Conservation (phyloP, 768 basidiomycete species). For the Leccinum ochraceum region DNA sequence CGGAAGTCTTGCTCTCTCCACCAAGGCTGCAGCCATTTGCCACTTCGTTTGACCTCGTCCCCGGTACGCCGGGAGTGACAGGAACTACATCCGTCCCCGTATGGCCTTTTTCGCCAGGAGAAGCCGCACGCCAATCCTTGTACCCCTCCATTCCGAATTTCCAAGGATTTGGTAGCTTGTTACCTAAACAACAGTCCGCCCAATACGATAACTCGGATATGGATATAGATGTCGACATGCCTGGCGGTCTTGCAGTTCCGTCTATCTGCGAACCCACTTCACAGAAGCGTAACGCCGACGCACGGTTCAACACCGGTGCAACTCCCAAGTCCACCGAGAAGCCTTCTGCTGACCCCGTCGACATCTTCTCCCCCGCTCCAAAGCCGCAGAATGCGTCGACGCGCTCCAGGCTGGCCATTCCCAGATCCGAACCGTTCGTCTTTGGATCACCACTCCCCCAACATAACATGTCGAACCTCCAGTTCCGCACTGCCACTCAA, state of each 20-base stretch:
- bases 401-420: conserved; percentile 25
- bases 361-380: conserved; percentile 44
- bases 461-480: conserved; percentile 59
- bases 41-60: conserved; percentile 67
- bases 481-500: conserved; percentile 67
- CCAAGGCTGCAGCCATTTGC: conserved; percentile 67
- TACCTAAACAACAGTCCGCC: conserved; percentile 20
- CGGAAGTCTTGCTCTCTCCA: conserved; percentile 41
- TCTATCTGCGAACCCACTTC: conserved; percentile 24
- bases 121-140: conserved; percentile 28
- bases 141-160: conserved; percentile 43
- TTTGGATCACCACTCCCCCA: conserved; percentile 77
- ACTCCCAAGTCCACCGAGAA: conserved; percentile 30
- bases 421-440: conserved; percentile 54
- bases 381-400: conserved; percentile 19
- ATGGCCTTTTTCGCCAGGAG: conserved; percentile 44
- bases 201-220: conserved; percentile 33
- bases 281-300: conserved; percentile 9
- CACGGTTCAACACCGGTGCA: conserved; percentile 24
- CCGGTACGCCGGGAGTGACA: conserved; percentile 49
- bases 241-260: conserved; percentile 32
- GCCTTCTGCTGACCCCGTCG: conserved; percentile 34
- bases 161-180: conserved; percentile 32
- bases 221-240: conserved; percentile 39
- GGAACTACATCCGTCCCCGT: conserved; percentile 26